Percentiles rank a stretch among this genome's conserved stretches.
Conservation (phyloP, 768 basidiomycete genomes). For the Auriscalpium orientale region DNA sequence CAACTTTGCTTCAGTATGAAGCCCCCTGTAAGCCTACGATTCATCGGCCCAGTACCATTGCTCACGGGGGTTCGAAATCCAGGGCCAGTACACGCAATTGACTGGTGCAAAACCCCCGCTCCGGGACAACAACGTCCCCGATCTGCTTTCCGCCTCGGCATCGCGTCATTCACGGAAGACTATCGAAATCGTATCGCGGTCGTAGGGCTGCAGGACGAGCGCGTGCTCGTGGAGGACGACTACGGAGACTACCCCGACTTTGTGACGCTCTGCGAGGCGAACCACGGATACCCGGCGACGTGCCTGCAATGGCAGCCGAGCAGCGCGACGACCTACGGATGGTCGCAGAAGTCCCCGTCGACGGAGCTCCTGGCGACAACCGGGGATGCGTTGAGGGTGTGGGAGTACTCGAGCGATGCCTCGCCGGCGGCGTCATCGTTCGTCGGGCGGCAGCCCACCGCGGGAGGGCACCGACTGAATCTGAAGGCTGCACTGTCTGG, state of each 20-base stretch:
- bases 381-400: slow-evolving; percentile 87
- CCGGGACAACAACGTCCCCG: slow-evolving; percentile 70
- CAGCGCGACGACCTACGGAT: slow-evolving; percentile 50
- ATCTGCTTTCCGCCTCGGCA: slow-evolving; percentile 76
- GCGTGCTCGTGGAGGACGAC: slow-evolving; percentile 81
- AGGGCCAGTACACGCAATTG: slow-evolving; percentile 84
- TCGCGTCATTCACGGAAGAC: slow-evolving; percentile 82
- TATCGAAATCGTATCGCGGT: slow-evolving; percentile 77
- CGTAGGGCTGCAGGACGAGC: slow-evolving; percentile 75
- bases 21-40: slow-evolving; percentile 60
- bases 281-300: slow-evolving; percentile 90
- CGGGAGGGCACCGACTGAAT: slow-evolving; percentile 54
- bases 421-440: slow-evolving; percentile 50
- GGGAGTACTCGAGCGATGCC: slow-evolving; percentile 76
- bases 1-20: slow-evolving; percentile 73
- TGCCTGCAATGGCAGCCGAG: slow-evolving; percentile 90
- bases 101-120: slow-evolving; percentile 81
- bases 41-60: too few relatives aligned
- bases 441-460: slow-evolving; percentile 56
- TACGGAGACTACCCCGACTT: slow-evolving; percentile 82
- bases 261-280: slow-evolving; percentile 72
- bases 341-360: slow-evolving; percentile 58
- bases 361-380: slow-evolving; percentile 90
- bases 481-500: slow-evolving; percentile 77
- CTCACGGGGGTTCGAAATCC: background rate